Conservation (phyloP, 2,329 filamentous ascomycete genomes). For the Nakataea oryzae region DNA sequence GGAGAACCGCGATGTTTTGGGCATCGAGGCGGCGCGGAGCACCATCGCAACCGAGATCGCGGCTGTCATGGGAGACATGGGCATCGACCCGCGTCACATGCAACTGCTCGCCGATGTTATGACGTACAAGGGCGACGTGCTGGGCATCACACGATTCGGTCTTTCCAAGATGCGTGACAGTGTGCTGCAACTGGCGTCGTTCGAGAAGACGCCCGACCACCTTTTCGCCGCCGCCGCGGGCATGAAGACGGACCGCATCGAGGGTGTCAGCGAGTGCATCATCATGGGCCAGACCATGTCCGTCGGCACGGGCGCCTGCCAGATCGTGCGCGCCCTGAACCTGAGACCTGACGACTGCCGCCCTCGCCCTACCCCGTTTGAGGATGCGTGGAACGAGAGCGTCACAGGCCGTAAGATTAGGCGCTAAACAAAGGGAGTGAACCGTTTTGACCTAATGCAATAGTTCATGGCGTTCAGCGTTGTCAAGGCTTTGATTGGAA, state of each 20-base stretch:
- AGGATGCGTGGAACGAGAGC: conserved; percentile 49
- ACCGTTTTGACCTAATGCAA: neutral
- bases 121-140: conserved; percentile 96
- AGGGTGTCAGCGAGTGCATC: conserved; percentile 92
- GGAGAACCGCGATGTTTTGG: conserved; percentile 77
- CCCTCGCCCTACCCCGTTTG: conserved; percentile 56
- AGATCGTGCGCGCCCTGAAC: conserved; percentile 70
- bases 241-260: conserved; percentile 85
- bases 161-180: conserved; percentile 93
- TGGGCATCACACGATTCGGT: conserved; percentile 94
- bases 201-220: conserved; percentile 97
- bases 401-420: conserved; percentile 6
- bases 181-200: conserved; percentile 86
- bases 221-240: conserved; percentile 87
- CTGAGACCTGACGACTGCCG: conserved; percentile 49
- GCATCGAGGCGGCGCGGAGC: conserved; percentile 84
- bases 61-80: conserved; percentile 86
- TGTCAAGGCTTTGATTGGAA: neutral
- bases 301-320: conserved; percentile 84
- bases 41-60: conserved; percentile 87
- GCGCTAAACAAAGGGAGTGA: neutral
- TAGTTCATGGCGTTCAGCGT: neutral
- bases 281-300: conserved; percentile 96
- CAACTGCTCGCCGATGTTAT: conserved; percentile 94
- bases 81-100: conserved; percentile 96